Conservation (phyloP, 2,329 filamentous ascomycete species). For the Leptographium flavum region DNA sequence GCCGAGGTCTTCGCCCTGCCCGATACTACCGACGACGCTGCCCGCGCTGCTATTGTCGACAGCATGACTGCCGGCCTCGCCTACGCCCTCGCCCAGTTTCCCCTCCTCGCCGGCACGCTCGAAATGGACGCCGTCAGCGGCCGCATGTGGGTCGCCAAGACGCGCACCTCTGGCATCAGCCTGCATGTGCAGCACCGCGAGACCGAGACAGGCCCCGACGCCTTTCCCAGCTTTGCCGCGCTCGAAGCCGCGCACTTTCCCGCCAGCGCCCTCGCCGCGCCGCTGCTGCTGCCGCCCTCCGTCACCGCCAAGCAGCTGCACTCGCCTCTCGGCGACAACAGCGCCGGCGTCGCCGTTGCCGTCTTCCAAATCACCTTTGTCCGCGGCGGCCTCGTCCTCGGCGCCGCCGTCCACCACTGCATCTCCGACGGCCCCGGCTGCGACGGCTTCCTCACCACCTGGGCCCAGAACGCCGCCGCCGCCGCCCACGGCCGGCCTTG, state of each 20-base stretch:
- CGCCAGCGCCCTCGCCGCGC: background rate
- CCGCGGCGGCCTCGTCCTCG: constrained; percentile 15
- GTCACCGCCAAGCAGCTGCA: constrained; percentile 7
- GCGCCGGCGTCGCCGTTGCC: constrained; percentile 6
- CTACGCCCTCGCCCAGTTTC: constrained; percentile 4
- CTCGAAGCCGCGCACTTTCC: constrained; percentile 2
- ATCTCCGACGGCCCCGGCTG: constrained; percentile 14
- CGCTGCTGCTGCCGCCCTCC: background rate
- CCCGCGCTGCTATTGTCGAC: background rate
- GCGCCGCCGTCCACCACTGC: constrained; percentile 14
- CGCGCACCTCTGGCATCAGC: background rate
- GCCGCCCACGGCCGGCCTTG: constrained; percentile 9
- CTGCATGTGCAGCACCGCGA: constrained; percentile 2
- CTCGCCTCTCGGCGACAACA: constrained; percentile 7
- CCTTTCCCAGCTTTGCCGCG: constrained; percentile 3
- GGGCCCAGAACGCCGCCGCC: constrained; percentile 14
- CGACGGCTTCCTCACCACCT: constrained; percentile 15
- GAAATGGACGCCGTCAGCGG: constrained; percentile 4
- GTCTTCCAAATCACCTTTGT: constrained; percentile 17
- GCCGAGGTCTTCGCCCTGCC: constrained; percentile 6
- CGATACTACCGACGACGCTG: background rate
- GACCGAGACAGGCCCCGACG: too few relatives aligned
- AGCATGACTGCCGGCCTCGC: background rate
- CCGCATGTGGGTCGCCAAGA: constrained; percentile 3
- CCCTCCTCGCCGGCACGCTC: background rate